Conservation (phyloP, 2,329 filamentous ascomycete genomes). For the Thelonectria olida region DNA sequence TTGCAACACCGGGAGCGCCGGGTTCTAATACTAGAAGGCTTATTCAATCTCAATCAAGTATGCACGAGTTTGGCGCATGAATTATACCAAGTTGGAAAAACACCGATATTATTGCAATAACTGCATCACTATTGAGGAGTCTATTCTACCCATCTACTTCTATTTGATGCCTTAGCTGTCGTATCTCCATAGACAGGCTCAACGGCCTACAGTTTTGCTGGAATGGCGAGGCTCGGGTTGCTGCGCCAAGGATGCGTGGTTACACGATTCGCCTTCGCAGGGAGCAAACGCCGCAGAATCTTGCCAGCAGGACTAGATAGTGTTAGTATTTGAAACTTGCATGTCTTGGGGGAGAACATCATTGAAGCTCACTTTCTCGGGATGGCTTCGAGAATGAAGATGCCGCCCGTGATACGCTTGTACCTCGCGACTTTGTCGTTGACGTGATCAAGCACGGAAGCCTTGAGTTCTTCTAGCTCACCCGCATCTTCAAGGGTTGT, state of each 20-base stretch:
- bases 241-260: background rate
- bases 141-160: no score
- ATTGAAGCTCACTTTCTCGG: slow-evolving; percentile 7
- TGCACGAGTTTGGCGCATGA: no score
- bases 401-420: slow-evolving; percentile 6
- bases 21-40: background rate
- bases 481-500: background rate
- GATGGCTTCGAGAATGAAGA: background rate
- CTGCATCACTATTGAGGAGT: no score
- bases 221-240: background rate
- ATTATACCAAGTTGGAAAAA: no score
- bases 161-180: no score
- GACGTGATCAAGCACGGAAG: background rate
- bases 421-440: slow-evolving; percentile 5
- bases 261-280: background rate
- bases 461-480: slow-evolving; percentile 2
- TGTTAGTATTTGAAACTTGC: background rate
- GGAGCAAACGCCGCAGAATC: slow-evolving; percentile 7
- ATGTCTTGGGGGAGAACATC: no score
- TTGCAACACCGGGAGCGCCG: background rate
- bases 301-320: slow-evolving; percentile 3
- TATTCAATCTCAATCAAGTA: no score
- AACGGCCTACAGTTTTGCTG: slow-evolving; percentile 2
- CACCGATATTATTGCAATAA: background rate
- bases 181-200: no score